Conservation (phyloP, 257 asterid genomes). For the Rauvolfia tetraphylla region DNA sequence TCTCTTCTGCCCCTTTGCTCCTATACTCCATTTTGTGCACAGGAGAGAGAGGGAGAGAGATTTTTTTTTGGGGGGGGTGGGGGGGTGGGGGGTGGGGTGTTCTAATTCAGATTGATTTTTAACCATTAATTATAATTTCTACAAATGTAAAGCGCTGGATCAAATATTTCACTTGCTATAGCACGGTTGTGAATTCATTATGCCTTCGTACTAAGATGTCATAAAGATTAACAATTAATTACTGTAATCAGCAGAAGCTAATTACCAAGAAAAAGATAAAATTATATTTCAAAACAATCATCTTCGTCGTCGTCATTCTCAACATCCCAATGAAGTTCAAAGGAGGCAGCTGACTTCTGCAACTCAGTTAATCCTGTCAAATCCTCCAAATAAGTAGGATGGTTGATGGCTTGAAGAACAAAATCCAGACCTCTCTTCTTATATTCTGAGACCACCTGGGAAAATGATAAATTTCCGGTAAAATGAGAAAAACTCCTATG, state of each 20-base stretch:
- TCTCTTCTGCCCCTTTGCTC: no score
- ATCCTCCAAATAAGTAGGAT: slow-evolving; percentile 89
- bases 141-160: not conserved
- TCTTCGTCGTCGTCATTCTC: slow-evolving; percentile 41
- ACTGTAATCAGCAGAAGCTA: slow-evolving; percentile 1
- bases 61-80: no score
- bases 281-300: slow-evolving; percentile 51
- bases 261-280: slow-evolving; percentile 3
- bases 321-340: slow-evolving; percentile 63
- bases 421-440: slow-evolving; percentile 69
- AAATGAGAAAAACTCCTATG: not conserved
- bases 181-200: not conserved
- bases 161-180: not conserved
- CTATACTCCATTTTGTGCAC: no score
- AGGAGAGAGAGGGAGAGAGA: no score
- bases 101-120: no score
- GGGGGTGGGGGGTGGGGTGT: no score
- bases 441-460: slow-evolving; percentile 77
- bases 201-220: not conserved
- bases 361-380: slow-evolving; percentile 86
- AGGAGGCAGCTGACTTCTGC: slow-evolving; percentile 65
- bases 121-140: not conserved
- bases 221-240: not conserved
- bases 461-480: not conserved
- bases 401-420: slow-evolving; percentile 76